A percentile compares a stretch with the other conserved stretches of the same genome.
phyloP scores from a whole-genome alignment of 768 basidiomycete genomes.

The Hypholoma fasciculare region DNA sequence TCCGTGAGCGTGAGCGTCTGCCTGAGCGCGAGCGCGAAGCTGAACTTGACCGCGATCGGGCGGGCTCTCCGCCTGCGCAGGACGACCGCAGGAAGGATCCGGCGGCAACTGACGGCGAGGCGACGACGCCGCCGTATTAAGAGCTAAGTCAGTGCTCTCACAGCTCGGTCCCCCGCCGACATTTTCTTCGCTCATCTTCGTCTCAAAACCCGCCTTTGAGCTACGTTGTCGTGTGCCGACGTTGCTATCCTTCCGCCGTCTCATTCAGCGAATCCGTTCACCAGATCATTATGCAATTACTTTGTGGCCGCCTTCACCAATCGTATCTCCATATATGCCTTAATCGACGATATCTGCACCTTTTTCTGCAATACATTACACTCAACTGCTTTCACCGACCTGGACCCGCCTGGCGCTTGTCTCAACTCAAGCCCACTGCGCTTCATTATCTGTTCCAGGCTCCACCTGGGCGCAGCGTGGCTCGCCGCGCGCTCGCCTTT shows the following conservation, averaged over 20 bases:
- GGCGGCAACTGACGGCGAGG: conserved; percentile 25
- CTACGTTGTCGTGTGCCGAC: background rate
- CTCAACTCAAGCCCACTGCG: background rate
- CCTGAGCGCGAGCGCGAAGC: background rate
- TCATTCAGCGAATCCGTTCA: too few species aligned
- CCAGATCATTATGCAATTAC: too few species aligned
- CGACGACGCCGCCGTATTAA: background rate
- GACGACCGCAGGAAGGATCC: conserved; percentile 44
- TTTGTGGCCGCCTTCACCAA: too few species aligned
- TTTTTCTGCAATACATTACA: too few species aligned
- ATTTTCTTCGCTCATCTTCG: conserved; percentile 1
- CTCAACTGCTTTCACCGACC: too few species aligned
- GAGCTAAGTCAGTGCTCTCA: background rate
- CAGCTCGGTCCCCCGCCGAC: background rate
- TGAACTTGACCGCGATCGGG: conserved; percentile 45
- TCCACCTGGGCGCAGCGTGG: conserved; percentile 3
- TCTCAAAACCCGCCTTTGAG: background rate
- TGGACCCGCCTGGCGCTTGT: too few species aligned
- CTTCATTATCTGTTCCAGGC: background rate
- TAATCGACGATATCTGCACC: too few species aligned
- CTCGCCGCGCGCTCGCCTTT: conserved; percentile 2
- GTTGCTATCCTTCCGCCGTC: too few species aligned
- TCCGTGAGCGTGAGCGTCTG: conserved; percentile 44
- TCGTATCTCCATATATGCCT: too few species aligned
- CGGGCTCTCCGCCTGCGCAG: conserved; percentile 16